These are phyloP conservation scores for Cercophora sp. DNA, from an alignment of 495 filamentous ascomycete genomes.

Conservation along the genomic window DNA sequence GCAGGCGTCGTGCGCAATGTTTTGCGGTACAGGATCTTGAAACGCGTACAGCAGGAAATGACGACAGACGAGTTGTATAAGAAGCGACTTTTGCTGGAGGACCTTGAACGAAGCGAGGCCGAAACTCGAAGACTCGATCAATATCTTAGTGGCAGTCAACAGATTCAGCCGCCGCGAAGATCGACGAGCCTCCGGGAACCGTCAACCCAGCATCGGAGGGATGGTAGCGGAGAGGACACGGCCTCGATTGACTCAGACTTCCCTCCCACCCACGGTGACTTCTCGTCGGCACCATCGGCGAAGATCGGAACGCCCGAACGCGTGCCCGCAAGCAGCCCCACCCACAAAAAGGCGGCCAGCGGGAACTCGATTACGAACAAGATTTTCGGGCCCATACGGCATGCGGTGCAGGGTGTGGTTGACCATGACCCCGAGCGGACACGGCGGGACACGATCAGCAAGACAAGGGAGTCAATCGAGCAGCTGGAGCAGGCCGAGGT, in stretches of 20 bases:
- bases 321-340: slow-evolving; percentile 26
- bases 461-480: slow-evolving; percentile 71
- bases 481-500: slow-evolving; percentile 86
- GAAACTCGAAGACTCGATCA: slow-evolving; percentile 91
- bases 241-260: slow-evolving; percentile 92
- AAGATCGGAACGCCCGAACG: slow-evolving; percentile 53
- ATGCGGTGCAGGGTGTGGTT: slow-evolving; percentile 92
- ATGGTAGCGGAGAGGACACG: slow-evolving; percentile 59
- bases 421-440: slow-evolving; percentile 94
- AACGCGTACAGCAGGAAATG: slow-evolving; percentile 96
- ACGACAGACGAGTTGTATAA: slow-evolving; percentile 83
- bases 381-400: slow-evolving; percentile 90
- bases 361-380: slow-evolving; percentile 83
- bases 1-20: slow-evolving; percentile 89
- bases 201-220: slow-evolving; percentile 44
- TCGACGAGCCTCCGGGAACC: slow-evolving; percentile 55
- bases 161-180: slow-evolving; percentile 55
- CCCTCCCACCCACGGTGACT: slow-evolving; percentile 78
- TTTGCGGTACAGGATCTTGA: slow-evolving; percentile 80
- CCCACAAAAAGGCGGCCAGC: slow-evolving; percentile 69
- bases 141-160: slow-evolving; percentile 70
- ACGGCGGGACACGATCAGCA: slow-evolving; percentile 87
- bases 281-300: slow-evolving; percentile 55
- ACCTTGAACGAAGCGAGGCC: slow-evolving; percentile 80
- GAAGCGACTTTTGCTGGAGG: slow-evolving; percentile 73